phyloP scores from a whole-genome alignment of 2,329 filamentous ascomycete genomes.

The Leptographium flavum region DNA sequence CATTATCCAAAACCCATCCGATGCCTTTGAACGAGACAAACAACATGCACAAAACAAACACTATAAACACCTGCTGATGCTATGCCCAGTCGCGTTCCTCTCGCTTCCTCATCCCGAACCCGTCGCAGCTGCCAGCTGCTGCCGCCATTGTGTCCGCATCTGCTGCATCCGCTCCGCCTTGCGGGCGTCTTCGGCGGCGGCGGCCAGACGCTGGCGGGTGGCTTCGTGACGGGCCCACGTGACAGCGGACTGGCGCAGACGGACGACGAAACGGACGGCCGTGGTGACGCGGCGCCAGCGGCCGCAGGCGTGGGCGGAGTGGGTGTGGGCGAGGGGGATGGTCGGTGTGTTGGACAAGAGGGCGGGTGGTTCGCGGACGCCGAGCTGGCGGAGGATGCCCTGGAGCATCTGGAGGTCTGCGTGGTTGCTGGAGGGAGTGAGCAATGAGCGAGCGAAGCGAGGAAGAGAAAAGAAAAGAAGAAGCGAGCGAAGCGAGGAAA shows the following conservation, averaged over 20 bases:
- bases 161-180: constrained; percentile 27
- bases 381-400: constrained; percentile 56
- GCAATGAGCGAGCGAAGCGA: too few relatives aligned
- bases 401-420: constrained; percentile 76
- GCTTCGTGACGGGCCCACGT: constrained; percentile 38
- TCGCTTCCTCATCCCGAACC: neutral
- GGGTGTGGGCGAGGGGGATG: too few relatives aligned
- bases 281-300: constrained; percentile 10
- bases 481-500: neutral
- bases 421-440: constrained; percentile 56
- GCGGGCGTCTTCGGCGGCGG: constrained; percentile 31
- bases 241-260: constrained; percentile 31
- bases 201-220: constrained; percentile 31
- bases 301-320: constrained; percentile 10
- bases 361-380: constrained; percentile 16
- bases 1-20: too few relatives aligned
- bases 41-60: neutral
- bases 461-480: too few relatives aligned
- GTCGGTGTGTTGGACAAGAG: neutral
- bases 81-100: neutral
- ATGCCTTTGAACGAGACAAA: neutral
- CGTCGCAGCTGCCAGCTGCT: constrained; percentile 7
- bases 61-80: neutral
- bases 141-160: constrained; percentile 23
- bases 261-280: constrained; percentile 37